Conservation (phyloP, 768 basidiomycete species). For the Asterophora lycoperdoides region DNA sequence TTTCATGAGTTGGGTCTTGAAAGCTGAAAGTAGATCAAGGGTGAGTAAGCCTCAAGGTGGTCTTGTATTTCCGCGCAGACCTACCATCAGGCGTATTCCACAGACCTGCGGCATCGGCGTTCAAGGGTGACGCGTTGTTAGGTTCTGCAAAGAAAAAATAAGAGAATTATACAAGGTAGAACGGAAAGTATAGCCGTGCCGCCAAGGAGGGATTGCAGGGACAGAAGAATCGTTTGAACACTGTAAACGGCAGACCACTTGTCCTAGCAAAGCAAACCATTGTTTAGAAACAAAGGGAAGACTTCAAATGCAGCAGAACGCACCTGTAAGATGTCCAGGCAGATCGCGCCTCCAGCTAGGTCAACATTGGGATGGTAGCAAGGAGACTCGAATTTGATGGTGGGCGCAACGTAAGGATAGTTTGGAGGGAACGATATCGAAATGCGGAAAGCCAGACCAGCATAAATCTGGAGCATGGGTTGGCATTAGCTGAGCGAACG, state of each 20-base stretch:
- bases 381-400: constrained; percentile 83
- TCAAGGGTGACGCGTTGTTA: constrained; percentile 89
- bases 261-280: constrained; percentile 45
- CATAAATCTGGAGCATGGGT: constrained; percentile 53
- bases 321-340: constrained; percentile 85
- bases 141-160: constrained; percentile 54
- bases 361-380: constrained; percentile 94
- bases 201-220: constrained; percentile 82
- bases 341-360: constrained; percentile 70
- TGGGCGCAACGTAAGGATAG: constrained; percentile 83
- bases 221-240: constrained; percentile 85
- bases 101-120: constrained; percentile 77
- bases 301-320: constrained; percentile 14
- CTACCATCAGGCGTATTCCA: constrained; percentile 72
- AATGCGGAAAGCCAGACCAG: constrained; percentile 77
- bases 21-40: constrained; percentile 38
- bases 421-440: constrained; percentile 81
- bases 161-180: neutral
- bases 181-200: constrained; percentile 47
- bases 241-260: constrained; percentile 94
- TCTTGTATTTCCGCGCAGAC: constrained; percentile 2
- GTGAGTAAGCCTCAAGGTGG: neutral
- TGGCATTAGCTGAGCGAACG: constrained; percentile 3
- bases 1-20: constrained; percentile 67
- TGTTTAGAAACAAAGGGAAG: neutral